A percentile compares a stretch with the other conserved stretches of the same genome.
Conservation (phyloP, 192 early-diverging fungal genomes). For the Coemansia sp. region DNA sequence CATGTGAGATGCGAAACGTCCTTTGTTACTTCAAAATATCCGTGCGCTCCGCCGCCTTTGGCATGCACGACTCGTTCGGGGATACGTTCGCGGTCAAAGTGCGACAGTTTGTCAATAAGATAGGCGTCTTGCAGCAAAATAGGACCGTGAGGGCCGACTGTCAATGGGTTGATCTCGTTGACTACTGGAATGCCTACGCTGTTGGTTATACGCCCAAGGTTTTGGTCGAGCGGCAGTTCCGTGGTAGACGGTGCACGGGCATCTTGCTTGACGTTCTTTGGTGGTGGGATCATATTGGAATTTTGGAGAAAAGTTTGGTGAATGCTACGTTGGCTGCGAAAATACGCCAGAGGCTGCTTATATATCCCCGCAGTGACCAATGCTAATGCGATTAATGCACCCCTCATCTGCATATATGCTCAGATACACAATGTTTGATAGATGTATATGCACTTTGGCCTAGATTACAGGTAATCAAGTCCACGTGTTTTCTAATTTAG, state of each 20-base stretch:
- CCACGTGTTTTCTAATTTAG: no score
- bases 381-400: no score
- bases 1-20: conserved; percentile 66
- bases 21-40: conserved; percentile 70
- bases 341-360: background rate
- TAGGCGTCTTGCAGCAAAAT: conserved; percentile 62
- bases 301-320: background rate
- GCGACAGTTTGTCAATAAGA: conserved; percentile 59
- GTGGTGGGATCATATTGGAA: conserved; percentile 4
- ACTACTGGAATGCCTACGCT: conserved; percentile 63
- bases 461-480: no score
- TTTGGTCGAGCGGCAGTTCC: conserved; percentile 2
- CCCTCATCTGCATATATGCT: no score
- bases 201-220: conserved; percentile 38
- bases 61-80: conserved; percentile 61
- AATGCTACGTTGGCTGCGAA: background rate
- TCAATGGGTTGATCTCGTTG: conserved; percentile 63
- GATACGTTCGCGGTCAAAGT: conserved; percentile 56
- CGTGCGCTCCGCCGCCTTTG: conserved; percentile 60
- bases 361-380: no score
- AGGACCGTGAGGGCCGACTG: conserved; percentile 58
- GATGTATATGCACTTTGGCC: no score
- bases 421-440: no score
- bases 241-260: background rate
- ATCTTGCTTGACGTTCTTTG: conserved; percentile 12